Base-by-base conservation (phyloP, 2,329 filamentous ascomycete species). In the Amylocarpus encephaloides region DNA sequence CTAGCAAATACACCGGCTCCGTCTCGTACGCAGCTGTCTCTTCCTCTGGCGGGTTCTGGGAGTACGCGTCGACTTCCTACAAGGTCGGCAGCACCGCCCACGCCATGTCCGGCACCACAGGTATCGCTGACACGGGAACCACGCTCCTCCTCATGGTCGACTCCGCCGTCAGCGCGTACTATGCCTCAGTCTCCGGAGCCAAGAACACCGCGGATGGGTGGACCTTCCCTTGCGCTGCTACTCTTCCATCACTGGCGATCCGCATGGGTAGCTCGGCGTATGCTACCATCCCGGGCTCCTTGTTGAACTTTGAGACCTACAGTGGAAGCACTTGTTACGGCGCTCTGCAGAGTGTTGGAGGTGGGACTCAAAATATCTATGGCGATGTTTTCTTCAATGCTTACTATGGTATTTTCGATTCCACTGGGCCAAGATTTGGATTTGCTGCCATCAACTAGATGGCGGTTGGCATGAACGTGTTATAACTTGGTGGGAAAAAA, bases 31-130 rank as follows among this genome's bases (percentile, higher is more conserved):
- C 71, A 15, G 40, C 65, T 26, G 73, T 78, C 60, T 69, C 59
- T 52, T 69, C 59, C 52, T 61, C 59, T 43, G 66, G 74, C 9
- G 76, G 76, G 29, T 80, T 74, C 69, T 82, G 78, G 78, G 68
- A 73, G 44, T 78, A 78, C 48, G 72, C 78, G 52, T 71, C 69
- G 47, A 77, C 76, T 54, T 66, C 69, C 30, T 66, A 71, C 52
- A 72, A 74, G 50, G 68, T 78, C 55, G 72, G 66, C 52, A 62
- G 62, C 48, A 65, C 72, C 12, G 71, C 69, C 59, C 77, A 76
- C 72, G 63, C 70, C 45, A 69, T 73, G 1, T 49, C 45, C 13
- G 54, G 58, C 40, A 52, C 57, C 47, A 61, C 56, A 9, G 66
- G 59, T 47, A 67, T 71, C 43, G 61, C 64, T 35, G 70, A 72